Base-by-base conservation (phyloP, 1,139 yeast genomes). In the Wickerhamomyces sp. region DNA sequence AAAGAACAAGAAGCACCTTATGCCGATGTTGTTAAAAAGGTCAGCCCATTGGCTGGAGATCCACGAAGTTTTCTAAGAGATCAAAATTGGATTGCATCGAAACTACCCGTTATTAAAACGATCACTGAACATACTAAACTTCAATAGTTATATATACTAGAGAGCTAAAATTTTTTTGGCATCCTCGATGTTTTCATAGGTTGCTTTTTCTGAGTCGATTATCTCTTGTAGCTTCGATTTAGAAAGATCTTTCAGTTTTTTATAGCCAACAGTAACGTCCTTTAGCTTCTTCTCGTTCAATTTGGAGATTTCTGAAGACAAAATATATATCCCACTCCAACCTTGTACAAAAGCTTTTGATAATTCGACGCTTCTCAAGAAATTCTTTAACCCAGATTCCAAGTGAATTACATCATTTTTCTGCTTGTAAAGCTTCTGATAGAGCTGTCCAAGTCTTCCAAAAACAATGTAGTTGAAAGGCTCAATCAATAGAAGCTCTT, bases 31-130 rank as follows among this genome's bases (percentile, higher is more conserved):
- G 59, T 71, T 44, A 61, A 61, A 29, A 62, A 64, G 25, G 68
- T 74, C 8, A 70, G 74, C 2, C 59, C 67, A 7, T 57, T 70
- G 25, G 59, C 63, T 33, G 67, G 66, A 30, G 97, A 90, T 58
- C 92, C 90, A 19, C 82, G 92, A 48, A 78, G 81, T 39, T 70
- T 74, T 32, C 61, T 92, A 39, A 70, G 97, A 44, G 97, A 92
- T 58, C 73, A 83, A 26, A 78, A 84, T 58, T 88, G 96, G 96
- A 87, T 87, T 3, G 69, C 81, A 8, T 71, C 70, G 43, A 74
- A 78, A 43, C 65, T 80, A 28, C 83, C 82, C 0, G 67, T 76
- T 30, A 46, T 52, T 16, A 55, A 45, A 18, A 58, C 60, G 31
- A 53, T 51, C 36, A 56, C 59, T 34, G 70, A 66, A 33, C 43